A percentile compares a stretch with the other conserved stretches of the same genome.
Evolutionary conservation across 768 basidiomycete species (phyloP).

Genomic region (Podaxis pistillaris): DNA sequence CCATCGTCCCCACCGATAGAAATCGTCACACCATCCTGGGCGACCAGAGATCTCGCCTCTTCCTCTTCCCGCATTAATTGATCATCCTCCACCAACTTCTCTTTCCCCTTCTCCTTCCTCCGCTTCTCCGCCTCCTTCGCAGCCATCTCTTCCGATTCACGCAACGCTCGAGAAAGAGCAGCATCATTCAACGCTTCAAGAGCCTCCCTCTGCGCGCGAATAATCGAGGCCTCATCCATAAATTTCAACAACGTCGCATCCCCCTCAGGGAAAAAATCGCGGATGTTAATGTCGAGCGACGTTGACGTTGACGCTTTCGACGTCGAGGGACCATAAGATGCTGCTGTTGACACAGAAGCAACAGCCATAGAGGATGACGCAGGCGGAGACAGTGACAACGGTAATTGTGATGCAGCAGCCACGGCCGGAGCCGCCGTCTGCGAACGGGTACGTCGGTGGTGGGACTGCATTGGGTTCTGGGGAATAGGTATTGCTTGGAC

Average conservation of each 20-base stretch:
- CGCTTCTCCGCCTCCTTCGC: conserved; percentile 19
- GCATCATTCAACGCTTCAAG: conserved; percentile 27
- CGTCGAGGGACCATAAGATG: conserved; percentile 10
- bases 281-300: conserved; percentile 16
- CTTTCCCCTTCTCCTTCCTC: background rate
- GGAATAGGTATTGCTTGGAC: background rate
- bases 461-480: background rate
- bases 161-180: conserved; percentile 25
- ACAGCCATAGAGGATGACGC: conserved; percentile 12
- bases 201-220: conserved; percentile 28
- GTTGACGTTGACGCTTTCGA: conserved; percentile 10
- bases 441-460: background rate
- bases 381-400: background rate
- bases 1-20: background rate
- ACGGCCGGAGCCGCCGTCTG: conserved; percentile 1
- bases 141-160: conserved; percentile 27
- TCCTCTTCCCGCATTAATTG: background rate
- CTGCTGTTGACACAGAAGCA: conserved; percentile 7
- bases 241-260: conserved; percentile 19
- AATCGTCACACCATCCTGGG: background rate
- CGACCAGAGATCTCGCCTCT: background rate
- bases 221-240: conserved; percentile 26
- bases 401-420: background rate
- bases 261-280: conserved; percentile 23
- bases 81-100: conserved; percentile 7